Evolutionary conservation across 2,329 filamentous ascomycete genomes (phyloP), one percentile per base, ranked within the genome.

Genomic region (Cytospora piceae): DNA sequence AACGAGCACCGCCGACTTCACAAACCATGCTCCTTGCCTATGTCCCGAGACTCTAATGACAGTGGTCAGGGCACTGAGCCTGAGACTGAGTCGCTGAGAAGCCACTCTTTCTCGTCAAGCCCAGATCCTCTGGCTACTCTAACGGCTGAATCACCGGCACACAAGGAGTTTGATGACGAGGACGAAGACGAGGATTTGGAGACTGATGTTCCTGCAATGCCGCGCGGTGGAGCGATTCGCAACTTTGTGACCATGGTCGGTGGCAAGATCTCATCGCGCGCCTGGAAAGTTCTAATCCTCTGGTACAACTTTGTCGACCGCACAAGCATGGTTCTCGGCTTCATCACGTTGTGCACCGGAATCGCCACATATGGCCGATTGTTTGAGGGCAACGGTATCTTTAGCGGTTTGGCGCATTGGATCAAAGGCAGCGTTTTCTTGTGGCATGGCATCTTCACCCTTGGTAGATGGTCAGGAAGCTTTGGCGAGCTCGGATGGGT

Each of bases 371-470:
- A 91, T 73, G 91, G 88, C 31, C 91, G 94, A 32, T 90, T 97
- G 70, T 95, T 95, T 76, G 88, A 90, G 75, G 90, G 85, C 6
- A 76, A 77, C 27, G 82, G 82, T 3, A 81, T 97, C 65, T 96
- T 94, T 81, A 94, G 89, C 71, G 93, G 94, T 2, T 82, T 97
- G 52, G 94, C 94, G 9, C 94, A 98, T 74, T 97, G 92, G 80
- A 88, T 97, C 76, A 98, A 98, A 76, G 94, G 94, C 55, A 92
- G 92, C 4, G 90, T 98, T 63, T 98, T 98, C 81, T 93, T 97
- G 79, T 95, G 92, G 89, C 92, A 96, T 69, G 94, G 94, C 11
- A 78, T 97, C 24, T 79, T 97, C 67, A 96, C 92, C 0, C 83
- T 98, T 4, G 93, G 93, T 34, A 89, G 94, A 64, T 97, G 93